Evolutionary conservation across 2,329 filamentous ascomycete species (phyloP).

Genomic region (Calonectria naviculata): DNA sequence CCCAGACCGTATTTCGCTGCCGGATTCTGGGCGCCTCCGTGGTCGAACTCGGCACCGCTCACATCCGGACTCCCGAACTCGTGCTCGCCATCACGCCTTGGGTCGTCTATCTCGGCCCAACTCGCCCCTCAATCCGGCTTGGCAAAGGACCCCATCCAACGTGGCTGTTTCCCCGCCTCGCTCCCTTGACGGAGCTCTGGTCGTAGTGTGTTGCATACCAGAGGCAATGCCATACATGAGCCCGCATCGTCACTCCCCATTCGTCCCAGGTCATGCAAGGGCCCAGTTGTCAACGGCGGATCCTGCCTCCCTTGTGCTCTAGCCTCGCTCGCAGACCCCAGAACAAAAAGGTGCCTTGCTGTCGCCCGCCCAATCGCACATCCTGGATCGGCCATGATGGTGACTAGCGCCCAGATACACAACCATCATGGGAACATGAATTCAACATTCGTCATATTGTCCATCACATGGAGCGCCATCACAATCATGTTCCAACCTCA

Average conservation of each 20-base stretch:
- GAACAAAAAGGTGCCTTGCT: neutral
- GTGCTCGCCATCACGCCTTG: neutral
- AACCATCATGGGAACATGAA: neutral
- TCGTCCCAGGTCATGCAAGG: slow-evolving; percentile 29
- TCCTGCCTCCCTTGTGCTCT: slow-evolving; percentile 19
- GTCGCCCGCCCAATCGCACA: slow-evolving; percentile 6
- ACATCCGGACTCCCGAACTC: slow-evolving; percentile 2
- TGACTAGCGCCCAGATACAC: neutral
- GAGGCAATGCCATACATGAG: slow-evolving; percentile 29
- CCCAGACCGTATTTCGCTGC: neutral
- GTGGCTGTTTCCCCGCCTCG: slow-evolving; percentile 6
- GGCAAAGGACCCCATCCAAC: neutral
- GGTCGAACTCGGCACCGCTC: neutral
- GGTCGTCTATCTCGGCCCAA: slow-evolving; percentile 7
- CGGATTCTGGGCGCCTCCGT: neutral
- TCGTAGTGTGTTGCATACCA: slow-evolving; percentile 4
- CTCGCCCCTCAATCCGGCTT: slow-evolving; percentile 10
- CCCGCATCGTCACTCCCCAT: slow-evolving; percentile 31
- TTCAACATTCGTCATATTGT: neutral
- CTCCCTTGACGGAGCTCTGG: slow-evolving; percentile 2
- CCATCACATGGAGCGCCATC: neutral
- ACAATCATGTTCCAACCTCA: neutral
- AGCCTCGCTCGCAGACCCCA: slow-evolving; percentile 6
- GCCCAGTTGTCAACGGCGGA: slow-evolving; percentile 21
- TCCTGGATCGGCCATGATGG: slow-evolving; percentile 5